These are phyloP conservation scores for Dendrobium catenatum DNA, from an alignment of 106 monocot genomes.

Conservation along the genomic window DNA sequence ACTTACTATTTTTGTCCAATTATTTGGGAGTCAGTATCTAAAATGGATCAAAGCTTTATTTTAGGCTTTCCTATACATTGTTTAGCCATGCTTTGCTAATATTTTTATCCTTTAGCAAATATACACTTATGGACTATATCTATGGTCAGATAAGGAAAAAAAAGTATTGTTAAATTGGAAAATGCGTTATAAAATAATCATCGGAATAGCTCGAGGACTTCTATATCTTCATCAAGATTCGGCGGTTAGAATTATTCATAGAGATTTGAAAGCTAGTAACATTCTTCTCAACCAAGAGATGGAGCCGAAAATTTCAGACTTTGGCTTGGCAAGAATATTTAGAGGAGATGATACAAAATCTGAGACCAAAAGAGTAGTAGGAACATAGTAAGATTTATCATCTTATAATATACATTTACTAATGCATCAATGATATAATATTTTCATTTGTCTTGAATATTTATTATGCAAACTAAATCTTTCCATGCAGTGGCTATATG, in stretches of 20 bases:
- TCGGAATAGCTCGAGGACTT: constrained; percentile 38
- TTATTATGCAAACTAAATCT: background rate
- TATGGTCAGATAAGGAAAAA: background rate
- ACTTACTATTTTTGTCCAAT: too few relatives aligned
- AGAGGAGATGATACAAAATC: constrained; percentile 19
- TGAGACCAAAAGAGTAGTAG: constrained; percentile 30
- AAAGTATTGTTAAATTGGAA: constrained; percentile 29
- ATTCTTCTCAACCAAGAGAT: constrained; percentile 45
- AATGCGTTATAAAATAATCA: constrained; percentile 27
- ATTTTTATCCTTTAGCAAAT: too few relatives aligned
- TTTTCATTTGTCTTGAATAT: background rate
- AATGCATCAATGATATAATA: background rate
- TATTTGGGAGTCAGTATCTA: too few relatives aligned
- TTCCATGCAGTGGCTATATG: constrained; percentile 46
- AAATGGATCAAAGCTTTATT: too few relatives aligned
- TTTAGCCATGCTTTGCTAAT: too few relatives aligned
- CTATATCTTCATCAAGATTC: constrained; percentile 50
- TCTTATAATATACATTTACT: background rate
- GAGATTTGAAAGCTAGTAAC: constrained; percentile 51
- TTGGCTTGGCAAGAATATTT: constrained; percentile 48
- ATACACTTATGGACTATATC: too few relatives aligned
- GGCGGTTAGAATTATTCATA: constrained; percentile 33
- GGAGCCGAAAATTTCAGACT: constrained; percentile 54
- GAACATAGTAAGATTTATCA: constrained; percentile 36
- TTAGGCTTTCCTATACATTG: too few relatives aligned